Conservation (phyloP, 306 rosid genomes). For the Pterocarpus macrocarpus region DNA sequence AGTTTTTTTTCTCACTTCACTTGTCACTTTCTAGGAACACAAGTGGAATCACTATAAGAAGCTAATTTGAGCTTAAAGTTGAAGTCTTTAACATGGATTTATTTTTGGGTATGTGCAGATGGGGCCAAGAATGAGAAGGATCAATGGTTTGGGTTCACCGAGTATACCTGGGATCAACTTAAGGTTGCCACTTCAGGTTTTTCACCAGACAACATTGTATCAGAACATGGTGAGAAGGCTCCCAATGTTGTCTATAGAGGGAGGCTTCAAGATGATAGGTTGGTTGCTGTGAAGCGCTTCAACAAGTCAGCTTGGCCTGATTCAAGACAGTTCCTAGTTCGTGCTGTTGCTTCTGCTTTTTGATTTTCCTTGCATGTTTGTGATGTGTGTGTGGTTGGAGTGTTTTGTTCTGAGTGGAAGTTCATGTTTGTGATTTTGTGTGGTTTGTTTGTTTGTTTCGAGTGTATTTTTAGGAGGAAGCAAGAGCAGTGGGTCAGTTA, state of each 20-base stretch:
- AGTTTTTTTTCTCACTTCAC: conserved; percentile 9
- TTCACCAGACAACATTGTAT: conserved; percentile 87
- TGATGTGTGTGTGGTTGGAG: conserved; percentile 10
- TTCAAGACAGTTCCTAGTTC: conserved; percentile 91
- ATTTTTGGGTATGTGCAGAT: conserved; percentile 47
- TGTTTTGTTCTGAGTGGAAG: conserved; percentile 28
- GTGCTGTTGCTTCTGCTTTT: conserved; percentile 53
- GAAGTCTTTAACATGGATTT: conserved; percentile 3
- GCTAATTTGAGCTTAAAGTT: conserved; percentile 34
- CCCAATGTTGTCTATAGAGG: conserved; percentile 97
- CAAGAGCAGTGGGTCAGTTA: conserved; percentile 84
- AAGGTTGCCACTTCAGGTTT: conserved; percentile 85
- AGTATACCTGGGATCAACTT: conserved; percentile 83
- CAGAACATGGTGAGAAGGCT: conserved; percentile 99
- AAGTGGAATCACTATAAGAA: background rate
- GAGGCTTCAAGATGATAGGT: conserved; percentile 70
- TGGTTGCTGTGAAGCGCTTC: conserved; percentile 93
- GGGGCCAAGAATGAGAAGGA: conserved; percentile 66
- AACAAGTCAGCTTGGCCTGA: conserved; percentile 98
- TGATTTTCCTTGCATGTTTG: conserved; percentile 20
- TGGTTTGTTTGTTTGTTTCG: conserved; percentile 17
- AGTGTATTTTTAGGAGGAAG: conserved; percentile 73
- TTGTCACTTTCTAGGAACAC: conserved; percentile 44
- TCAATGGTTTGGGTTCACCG: conserved; percentile 68
- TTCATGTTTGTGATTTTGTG: conserved; percentile 1